These are phyloP conservation scores for Cicer arietinum DNA, from an alignment of 306 rosid species.

Conservation along the genomic window DNA sequence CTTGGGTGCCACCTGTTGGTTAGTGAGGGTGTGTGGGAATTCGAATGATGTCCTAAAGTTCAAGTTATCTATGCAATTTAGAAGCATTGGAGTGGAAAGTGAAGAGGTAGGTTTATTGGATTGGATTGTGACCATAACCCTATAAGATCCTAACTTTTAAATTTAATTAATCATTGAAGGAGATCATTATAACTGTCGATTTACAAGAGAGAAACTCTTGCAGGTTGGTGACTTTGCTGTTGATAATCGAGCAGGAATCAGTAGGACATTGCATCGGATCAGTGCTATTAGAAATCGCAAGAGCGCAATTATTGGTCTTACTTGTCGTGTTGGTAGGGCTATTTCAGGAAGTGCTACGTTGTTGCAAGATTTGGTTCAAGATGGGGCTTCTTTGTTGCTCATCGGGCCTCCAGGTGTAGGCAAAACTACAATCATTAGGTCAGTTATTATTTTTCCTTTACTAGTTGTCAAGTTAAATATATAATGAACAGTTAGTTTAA, in stretches of 20 bases:
- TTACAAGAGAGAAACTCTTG: slow-evolving; percentile 42
- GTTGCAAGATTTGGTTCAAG: slow-evolving; percentile 85
- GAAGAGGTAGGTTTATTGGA: slow-evolving; percentile 14
- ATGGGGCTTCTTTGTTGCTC: slow-evolving; percentile 88
- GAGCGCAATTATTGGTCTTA: slow-evolving; percentile 85
- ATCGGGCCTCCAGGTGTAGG: slow-evolving; percentile 99
- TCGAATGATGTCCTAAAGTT: neutral
- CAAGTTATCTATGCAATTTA: neutral
- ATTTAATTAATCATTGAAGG: slow-evolving; percentile 15
- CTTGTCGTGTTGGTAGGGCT: slow-evolving; percentile 96
- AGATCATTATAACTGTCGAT: slow-evolving; percentile 34
- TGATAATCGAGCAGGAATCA: slow-evolving; percentile 95
- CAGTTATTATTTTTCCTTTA: slow-evolving; percentile 38
- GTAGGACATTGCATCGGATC: slow-evolving; percentile 90
- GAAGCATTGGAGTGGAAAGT: slow-evolving; percentile 13
- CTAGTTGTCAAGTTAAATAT: slow-evolving; percentile 23
- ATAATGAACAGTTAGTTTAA: neutral
- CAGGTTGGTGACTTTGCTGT: slow-evolving; percentile 94
- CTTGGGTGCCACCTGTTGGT: neutral
- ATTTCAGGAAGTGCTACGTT: slow-evolving; percentile 85
- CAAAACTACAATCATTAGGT: slow-evolving; percentile 95
- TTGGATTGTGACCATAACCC: slow-evolving; percentile 23
- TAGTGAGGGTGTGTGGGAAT: slow-evolving; percentile 21
- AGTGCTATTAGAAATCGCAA: slow-evolving; percentile 95
- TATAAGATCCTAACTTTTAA: neutral